Evolutionary conservation across 139 green algal genomes (phyloP), one percentile per base, ranked within the genome.

Genomic region (Coelastrella sp.): DNA sequence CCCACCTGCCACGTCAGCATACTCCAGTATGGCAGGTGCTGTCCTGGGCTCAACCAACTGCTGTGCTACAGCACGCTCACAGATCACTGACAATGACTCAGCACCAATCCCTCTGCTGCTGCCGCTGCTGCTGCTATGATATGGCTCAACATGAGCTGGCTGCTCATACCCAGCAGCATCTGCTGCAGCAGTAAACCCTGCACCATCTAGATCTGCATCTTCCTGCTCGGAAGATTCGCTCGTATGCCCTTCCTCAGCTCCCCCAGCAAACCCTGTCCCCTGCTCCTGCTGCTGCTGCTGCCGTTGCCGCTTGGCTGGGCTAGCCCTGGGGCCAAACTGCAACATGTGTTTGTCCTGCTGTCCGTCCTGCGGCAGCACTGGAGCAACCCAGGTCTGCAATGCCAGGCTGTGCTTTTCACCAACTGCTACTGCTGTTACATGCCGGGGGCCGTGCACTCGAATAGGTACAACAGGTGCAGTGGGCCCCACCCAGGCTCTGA

Each of bases 401-500:
- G 95, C 97, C 22, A 99, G 89, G 0, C 95, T 96, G 93, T 99
- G 98, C 91, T 98, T 98, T 87, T 99, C 98, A 10, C 97, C 98
- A 74, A 99, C 96, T 8, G 95, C 92, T 5, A 76, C 57, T 78
- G 73, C 73, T 23, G 20, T 79, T 7, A 80, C 22, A 80, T 80
- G 65, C 16, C 90, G 11, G 54, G n/a, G 88, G n/a, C 73, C 68
- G 11, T 54, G 19, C 47, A 88, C 83, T 13, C 83, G 47, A 6
- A 73, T 17, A 5, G 68, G 83, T 0, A 66, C 66, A 19, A 88
- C 83, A 68, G 83, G 83, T 0, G 83, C 83, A 32, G 83, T 88
- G 19, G 83, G 83, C 8, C 83, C 83, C 66, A 88, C 83, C 83
- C 83, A 88, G 0, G 68, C 66, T 54, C 58, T 56, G 58, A 88